Evolutionary conservation across 2,329 filamentous ascomycete species (phyloP).

Genomic region (Fonsecaea pugnacius): DNA sequence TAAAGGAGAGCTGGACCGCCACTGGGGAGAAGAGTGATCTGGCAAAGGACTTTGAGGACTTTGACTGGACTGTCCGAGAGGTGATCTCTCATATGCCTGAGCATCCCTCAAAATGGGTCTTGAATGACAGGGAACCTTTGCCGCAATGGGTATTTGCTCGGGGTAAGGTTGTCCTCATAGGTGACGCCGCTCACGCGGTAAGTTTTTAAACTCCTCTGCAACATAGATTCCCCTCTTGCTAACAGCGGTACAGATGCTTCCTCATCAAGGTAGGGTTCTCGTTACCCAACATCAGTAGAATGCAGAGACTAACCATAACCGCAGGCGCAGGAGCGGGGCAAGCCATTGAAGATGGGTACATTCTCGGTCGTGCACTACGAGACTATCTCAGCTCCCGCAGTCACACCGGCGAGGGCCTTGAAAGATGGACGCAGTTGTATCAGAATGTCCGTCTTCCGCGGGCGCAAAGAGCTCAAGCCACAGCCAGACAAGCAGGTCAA

Average conservation of each 20-base stretch:
- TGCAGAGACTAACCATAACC: constrained; percentile 6
- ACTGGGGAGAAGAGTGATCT: constrained; percentile 39
- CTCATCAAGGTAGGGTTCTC: constrained; percentile 37
- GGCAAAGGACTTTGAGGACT: constrained; percentile 23
- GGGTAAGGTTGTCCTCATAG: constrained; percentile 38
- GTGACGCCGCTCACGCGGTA: constrained; percentile 42
- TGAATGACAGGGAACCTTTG: constrained; percentile 30
- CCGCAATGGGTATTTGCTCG: constrained; percentile 31
- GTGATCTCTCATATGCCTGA: constrained; percentile 28
- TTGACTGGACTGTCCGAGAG: constrained; percentile 25
- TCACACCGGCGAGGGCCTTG: constrained; percentile 39
- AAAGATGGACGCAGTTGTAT: constrained; percentile 32
- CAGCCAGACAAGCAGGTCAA: constrained; percentile 31
- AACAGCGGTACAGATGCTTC: constrained; percentile 35
- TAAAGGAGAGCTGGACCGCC: constrained; percentile 45
- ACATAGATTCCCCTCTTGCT: background rate
- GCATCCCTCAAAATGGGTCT: constrained; percentile 28
- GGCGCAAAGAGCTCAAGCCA: constrained; percentile 24
- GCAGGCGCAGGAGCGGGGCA: constrained; percentile 66
- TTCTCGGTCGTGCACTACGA: constrained; percentile 25
- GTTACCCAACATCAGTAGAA: background rate
- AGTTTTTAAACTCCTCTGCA: background rate
- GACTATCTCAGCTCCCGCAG: constrained; percentile 20
- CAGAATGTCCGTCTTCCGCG: constrained; percentile 28
- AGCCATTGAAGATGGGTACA: constrained; percentile 67